phyloP scores from a whole-genome alignment of 2,329 filamentous ascomycete species.

The Penicillium sp. region DNA sequence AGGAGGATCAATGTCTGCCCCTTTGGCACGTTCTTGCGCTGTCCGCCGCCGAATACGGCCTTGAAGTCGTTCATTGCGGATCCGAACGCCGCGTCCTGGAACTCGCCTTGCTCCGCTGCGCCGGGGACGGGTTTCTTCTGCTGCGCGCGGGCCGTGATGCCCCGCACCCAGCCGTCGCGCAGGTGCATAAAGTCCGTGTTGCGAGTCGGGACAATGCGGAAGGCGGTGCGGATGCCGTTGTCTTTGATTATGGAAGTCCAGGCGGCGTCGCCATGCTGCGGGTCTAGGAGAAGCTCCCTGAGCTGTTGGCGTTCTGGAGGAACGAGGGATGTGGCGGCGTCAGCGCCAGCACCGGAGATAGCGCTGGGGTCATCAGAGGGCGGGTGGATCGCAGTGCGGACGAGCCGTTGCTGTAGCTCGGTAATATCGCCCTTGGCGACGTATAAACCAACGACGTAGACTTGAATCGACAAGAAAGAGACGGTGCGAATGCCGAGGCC shows the following conservation, averaged over 20 bases:
- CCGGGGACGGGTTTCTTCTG: slow-evolving; percentile 40
- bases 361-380: slow-evolving; percentile 18
- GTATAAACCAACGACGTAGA: slow-evolving; percentile 93
- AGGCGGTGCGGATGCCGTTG: slow-evolving; percentile 64
- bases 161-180: slow-evolving; percentile 82
- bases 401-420: slow-evolving; percentile 68
- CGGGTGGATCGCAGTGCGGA: slow-evolving; percentile 57
- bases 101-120: slow-evolving; percentile 35
- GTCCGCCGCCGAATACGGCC: slow-evolving; percentile 68
- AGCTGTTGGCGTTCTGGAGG: slow-evolving; percentile 72
- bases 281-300: slow-evolving; percentile 62
- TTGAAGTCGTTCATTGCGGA: slow-evolving; percentile 71
- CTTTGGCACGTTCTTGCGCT: slow-evolving; percentile 64
- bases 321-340: slow-evolving; percentile 72
- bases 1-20: slow-evolving; percentile 68
- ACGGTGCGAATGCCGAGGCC: slow-evolving; percentile 85
- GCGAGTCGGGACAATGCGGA: slow-evolving; percentile 81
- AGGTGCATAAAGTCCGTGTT: slow-evolving; percentile 93
- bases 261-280: slow-evolving; percentile 60
- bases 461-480: slow-evolving; percentile 81
- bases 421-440: slow-evolving; percentile 77
- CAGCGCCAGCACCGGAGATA: slow-evolving; percentile 48
- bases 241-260: slow-evolving; percentile 67
- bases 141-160: slow-evolving; percentile 68
- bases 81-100: slow-evolving; percentile 71